Base-by-base conservation (phyloP, 2,329 filamentous ascomycete species). In the Aspergillus calidoustus region DNA sequence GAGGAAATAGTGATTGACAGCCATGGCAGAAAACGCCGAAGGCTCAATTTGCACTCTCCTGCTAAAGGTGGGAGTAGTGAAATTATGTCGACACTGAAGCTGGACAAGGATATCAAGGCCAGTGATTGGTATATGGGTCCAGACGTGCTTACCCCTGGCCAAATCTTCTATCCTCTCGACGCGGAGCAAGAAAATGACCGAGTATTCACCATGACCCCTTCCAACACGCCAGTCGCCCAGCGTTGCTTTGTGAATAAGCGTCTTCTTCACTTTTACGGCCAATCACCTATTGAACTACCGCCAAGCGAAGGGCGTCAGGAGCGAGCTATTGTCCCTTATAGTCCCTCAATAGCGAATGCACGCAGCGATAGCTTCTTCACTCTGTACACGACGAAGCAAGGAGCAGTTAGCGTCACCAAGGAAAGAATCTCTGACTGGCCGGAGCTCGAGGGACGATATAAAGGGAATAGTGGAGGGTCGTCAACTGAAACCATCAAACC, bases 91-190 rank as follows among this genome's bases (percentile, higher is more conserved):
- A 9, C 31, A 17, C 53, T 54, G 15, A 22, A 5, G 5, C 25
- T 50, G 11, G 13, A 43, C 43, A 15, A 54, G 44, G 28, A 19
- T 8, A n/a, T 15, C 13, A 7, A 44, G 30, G 15, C 59, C 11
- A 61, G 61, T 23, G 51, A 60, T 7, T 73, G 71, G 71, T 82
- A 81, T 64, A 73, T 82, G 31, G 77, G 79, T 1, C 72, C 71
- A 19, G 59, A 70, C n/a, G 74, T 72, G 31, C 59, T 80, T n/a
- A 65, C 71, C 25, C 68, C 77, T 5, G 73, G 79, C 52, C 71
- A 77, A 52, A 59, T 83, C 5, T 83, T 83, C 66, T 83, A 82
- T 60, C 62, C 76, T 59, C 66, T 73, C 53, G 58, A 76, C 7
- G 41, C 67, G 30, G 65, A 66, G 25, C 19, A 49, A 50, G 71